Evolutionary conservation across 2,329 filamentous ascomycete species (phyloP).

Genomic region (Myriosclerotinia curreyana): DNA sequence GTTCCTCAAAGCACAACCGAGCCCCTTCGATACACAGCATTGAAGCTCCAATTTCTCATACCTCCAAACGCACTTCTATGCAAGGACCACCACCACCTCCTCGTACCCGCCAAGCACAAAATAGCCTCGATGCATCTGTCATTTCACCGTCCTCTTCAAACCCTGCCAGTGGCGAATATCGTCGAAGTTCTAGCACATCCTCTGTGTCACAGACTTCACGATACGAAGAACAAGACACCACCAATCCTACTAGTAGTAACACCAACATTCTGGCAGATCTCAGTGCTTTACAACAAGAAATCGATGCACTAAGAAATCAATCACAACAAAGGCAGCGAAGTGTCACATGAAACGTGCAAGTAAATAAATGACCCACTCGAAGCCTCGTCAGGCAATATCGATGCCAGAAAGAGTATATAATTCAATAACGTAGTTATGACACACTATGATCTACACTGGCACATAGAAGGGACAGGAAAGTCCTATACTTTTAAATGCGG

Average conservation of each 20-base stretch:
- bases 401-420: not conserved
- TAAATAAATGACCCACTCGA: not conserved
- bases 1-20: conserved; percentile 30
- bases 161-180: conserved; percentile 33
- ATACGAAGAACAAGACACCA: conserved; percentile 30
- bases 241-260: conserved; percentile 40
- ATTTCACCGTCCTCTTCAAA: conserved; percentile 27
- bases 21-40: conserved; percentile 34
- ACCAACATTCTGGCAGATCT: conserved; percentile 69
- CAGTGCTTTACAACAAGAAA: conserved; percentile 68
- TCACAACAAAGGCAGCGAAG: conserved; percentile 29
- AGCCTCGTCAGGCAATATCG: not conserved
- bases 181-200: conserved; percentile 30
- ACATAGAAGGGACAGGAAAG: not conserved
- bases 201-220: conserved; percentile 29
- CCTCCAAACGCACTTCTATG: conserved; percentile 32
- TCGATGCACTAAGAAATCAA: conserved; percentile 60
- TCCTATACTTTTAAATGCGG: not conserved
- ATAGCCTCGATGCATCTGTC: conserved; percentile 29
- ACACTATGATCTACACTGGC: not conserved
- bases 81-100: conserved; percentile 41
- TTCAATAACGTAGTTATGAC: not conserved
- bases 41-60: conserved; percentile 26
- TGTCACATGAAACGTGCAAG: conserved; percentile 12
- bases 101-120: conserved; percentile 44